A percentile compares a stretch with the other conserved stretches of the same genome.
These are phyloP conservation scores for Agastache rugosa DNA, from an alignment of 257 asterid species.

Conservation along the genomic window DNA sequence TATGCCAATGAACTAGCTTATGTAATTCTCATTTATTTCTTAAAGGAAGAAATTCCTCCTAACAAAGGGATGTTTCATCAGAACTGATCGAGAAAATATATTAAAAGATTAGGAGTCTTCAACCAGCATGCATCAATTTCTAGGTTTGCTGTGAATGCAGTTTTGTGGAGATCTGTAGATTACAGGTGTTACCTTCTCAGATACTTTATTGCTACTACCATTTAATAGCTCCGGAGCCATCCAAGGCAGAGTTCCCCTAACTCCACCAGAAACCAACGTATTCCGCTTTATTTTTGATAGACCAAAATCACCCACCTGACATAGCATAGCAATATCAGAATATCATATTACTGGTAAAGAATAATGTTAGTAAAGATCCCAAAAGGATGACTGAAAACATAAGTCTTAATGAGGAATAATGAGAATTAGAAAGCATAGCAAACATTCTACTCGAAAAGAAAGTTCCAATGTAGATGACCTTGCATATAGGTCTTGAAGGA, in stretches of 20 bases:
- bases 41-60: conserved; percentile 2
- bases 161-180: conserved; percentile 23
- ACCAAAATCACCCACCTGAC: conserved; percentile 95
- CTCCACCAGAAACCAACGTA: conserved; percentile 97
- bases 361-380: conserved; percentile 14
- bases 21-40: conserved; percentile 21
- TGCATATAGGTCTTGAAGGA: conserved; percentile 93
- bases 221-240: conserved; percentile 95
- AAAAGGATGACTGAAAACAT: not conserved
- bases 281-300: conserved; percentile 84
- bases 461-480: conserved; percentile 48
- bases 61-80: conserved; percentile 7
- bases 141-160: conserved; percentile 10
- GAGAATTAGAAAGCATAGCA: conserved; percentile 12
- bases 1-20: conserved; percentile 10
- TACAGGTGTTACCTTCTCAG: conserved; percentile 72
- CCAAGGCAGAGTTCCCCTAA: conserved; percentile 97
- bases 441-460: conserved; percentile 6
- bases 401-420: not conserved
- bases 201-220: conserved; percentile 82
- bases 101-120: not conserved
- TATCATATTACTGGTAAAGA: not conserved
- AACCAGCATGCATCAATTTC: conserved; percentile 21
- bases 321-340: conserved; percentile 36
- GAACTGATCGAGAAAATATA: not conserved